These are phyloP conservation scores for Kwoniella sp. DNA, from an alignment of 768 basidiomycete genomes.

Conservation along the genomic window DNA sequence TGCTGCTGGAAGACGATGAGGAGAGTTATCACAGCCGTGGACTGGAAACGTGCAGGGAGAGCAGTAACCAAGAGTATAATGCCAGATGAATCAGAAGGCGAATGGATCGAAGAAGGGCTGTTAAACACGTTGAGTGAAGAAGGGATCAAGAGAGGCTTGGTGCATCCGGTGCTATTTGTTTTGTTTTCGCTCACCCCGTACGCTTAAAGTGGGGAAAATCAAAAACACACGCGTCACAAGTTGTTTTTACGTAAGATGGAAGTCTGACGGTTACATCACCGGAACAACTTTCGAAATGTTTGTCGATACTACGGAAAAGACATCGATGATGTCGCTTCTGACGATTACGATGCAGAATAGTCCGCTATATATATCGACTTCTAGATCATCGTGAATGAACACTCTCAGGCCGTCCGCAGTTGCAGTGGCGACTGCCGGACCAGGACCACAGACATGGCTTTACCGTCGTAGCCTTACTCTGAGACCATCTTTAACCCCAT, in stretches of 20 bases:
- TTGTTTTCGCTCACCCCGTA: background rate
- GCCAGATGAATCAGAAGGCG: background rate
- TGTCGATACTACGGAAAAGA: too few species aligned
- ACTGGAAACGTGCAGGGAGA: too few species aligned
- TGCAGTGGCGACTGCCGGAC: background rate
- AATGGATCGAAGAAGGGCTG: background rate
- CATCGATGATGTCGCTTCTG: too few species aligned
- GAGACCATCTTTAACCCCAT: background rate
- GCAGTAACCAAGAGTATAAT: too few species aligned
- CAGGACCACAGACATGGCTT: slow-evolving; percentile 17
- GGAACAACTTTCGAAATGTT: too few species aligned
- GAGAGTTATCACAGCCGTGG: too few species aligned
- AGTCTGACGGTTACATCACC: background rate
- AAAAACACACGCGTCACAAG: slow-evolving; percentile 11
- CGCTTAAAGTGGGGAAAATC: background rate
- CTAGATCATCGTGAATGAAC: background rate
- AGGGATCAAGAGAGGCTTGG: background rate
- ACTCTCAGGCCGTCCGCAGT: background rate
- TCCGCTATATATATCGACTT: too few species aligned
- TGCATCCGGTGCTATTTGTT: background rate
- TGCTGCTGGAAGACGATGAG: too few species aligned
- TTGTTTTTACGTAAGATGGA: slow-evolving; percentile 4
- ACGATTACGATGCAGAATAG: too few species aligned
- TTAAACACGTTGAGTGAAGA: background rate
- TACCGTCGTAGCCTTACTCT: background rate